Conservation (phyloP, 768 basidiomycete species). For the Lactarius hatsudake region DNA sequence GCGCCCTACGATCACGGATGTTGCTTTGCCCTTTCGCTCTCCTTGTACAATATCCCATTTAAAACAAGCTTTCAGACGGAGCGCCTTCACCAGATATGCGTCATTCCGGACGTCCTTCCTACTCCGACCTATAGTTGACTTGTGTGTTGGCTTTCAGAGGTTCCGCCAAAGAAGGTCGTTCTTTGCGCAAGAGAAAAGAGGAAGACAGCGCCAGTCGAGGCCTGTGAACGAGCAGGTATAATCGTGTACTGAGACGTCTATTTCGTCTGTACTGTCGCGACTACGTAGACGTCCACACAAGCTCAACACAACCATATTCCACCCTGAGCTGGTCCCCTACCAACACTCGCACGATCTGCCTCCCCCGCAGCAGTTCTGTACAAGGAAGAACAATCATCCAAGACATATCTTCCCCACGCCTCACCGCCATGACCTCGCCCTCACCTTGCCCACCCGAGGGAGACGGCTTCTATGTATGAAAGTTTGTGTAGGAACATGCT, state of each 20-base stretch:
- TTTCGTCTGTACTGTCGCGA: not conserved
- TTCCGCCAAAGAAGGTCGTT: constrained; percentile 30
- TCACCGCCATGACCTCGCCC: too few species aligned
- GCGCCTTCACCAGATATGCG: constrained; percentile 84
- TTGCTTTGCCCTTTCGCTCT: not conserved
- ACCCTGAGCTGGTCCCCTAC: too few species aligned
- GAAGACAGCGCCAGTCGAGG: constrained; percentile 52
- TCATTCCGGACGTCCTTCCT: constrained; percentile 80
- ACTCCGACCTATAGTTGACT: constrained; percentile 69
- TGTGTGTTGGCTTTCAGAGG: constrained; percentile 56
- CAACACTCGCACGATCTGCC: too few species aligned
- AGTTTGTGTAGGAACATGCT: constrained; percentile 54
- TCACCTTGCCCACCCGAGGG: constrained; percentile 36
- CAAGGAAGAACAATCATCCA: too few species aligned
- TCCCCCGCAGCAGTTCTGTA: too few species aligned
- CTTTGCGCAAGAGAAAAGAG: constrained; percentile 31
- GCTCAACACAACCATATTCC: constrained; percentile 67
- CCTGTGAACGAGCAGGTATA: constrained; percentile 63
- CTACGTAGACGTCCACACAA: constrained; percentile 58
- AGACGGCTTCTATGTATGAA: constrained; percentile 61
- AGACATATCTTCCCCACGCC: too few species aligned
- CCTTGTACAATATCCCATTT: not conserved
- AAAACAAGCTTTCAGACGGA: constrained; percentile 66
- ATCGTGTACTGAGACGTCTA: not conserved
- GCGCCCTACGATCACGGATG: constrained; percentile 75